These are phyloP conservation scores for Nemania abortiva DNA, from an alignment of 2,329 filamentous ascomycete genomes.

Conservation along the genomic window DNA sequence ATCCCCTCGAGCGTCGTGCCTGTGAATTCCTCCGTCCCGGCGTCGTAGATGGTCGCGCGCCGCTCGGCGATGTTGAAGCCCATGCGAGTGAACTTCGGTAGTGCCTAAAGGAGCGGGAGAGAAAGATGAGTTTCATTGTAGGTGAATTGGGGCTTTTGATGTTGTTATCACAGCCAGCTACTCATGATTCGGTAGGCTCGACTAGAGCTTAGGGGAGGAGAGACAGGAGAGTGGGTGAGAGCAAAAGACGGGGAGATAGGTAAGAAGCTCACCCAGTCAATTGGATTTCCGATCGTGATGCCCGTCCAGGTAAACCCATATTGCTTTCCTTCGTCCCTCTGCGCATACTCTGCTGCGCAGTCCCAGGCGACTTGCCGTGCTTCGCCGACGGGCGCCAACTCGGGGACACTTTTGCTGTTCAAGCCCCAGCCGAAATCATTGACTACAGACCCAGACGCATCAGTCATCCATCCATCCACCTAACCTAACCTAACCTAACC, in stretches of 20 bases:
- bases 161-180: too few relatives aligned
- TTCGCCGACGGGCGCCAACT: slow-evolving; percentile 43
- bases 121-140: slow-evolving; percentile 1
- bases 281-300: slow-evolving; percentile 50
- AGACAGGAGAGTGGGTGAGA: not conserved
- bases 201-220: not conserved
- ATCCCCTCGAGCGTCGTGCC: slow-evolving; percentile 50
- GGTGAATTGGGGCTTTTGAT: not conserved
- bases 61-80: slow-evolving; percentile 47
- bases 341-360: slow-evolving; percentile 40
- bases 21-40: slow-evolving; percentile 47
- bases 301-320: slow-evolving; percentile 49
- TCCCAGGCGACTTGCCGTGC: slow-evolving; percentile 43
- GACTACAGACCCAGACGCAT: slow-evolving; percentile 23
- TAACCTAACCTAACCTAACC: too few relatives aligned
- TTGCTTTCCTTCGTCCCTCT: slow-evolving; percentile 34
- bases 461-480: not conserved
- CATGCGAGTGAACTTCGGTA: slow-evolving; percentile 46
- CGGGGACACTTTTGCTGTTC: slow-evolving; percentile 41
- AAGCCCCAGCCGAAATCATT: slow-evolving; percentile 51
- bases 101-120: slow-evolving; percentile 14
- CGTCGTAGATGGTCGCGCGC: slow-evolving; percentile 46
- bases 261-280: slow-evolving; percentile 49
- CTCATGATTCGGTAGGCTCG: not conserved
- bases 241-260: not conserved